Evolutionary conservation across 495 filamentous ascomycete species (phyloP), one percentile per base, ranked within the genome.

Genomic region (Trichoderma gamsii): DNA sequence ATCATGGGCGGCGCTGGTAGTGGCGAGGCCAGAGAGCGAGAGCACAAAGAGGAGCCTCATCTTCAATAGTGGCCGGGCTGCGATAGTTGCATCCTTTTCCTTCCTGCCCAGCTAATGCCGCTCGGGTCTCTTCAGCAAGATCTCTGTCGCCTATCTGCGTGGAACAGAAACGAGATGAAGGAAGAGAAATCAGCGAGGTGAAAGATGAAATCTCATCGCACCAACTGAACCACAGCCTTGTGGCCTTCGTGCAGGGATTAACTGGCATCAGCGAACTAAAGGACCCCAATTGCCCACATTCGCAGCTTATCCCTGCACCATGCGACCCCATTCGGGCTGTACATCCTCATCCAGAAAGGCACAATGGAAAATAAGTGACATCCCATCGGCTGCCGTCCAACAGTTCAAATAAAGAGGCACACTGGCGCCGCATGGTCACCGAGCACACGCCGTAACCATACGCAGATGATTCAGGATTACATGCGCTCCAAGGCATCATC

Each of bases 31-130:
- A 4, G 15, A 46, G 65, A 46, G 21, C 18, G 65, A 18, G 43
- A 32, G 27, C 25, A 23, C 41, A 21, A 66, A 43, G 63, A 65
- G 35, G 43, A 44, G 21, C 41, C 41, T 44, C 65, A 66, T 66
- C 44, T 21, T 66, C 23, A 12, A n/a, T 29, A 0, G 13, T 41
- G 35, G 21, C 38, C 0, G 35, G 27, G 13, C 13, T 3, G 43
- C 41, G 65, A 32, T 16, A n/a, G 15, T 43, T 0, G 41, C 41
- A 46, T 46, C 27, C 43, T 66, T 32, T 66, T 1, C 38, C 35
- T 13, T 21, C 41, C 27, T 41, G 29, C 63, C 61, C 6, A n/a
- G 3, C 16, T 12, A 64, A 23, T 66, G 32, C 23, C 35, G 64
- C 41, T 25, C 32, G 32, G 3, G 41, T 21, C 7, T 27, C 12